Evolutionary conservation across 1,284 basidiomycete species (phyloP), one percentile per base, ranked within the genome.

Genomic region (Sporisorium exsertum): DNA sequence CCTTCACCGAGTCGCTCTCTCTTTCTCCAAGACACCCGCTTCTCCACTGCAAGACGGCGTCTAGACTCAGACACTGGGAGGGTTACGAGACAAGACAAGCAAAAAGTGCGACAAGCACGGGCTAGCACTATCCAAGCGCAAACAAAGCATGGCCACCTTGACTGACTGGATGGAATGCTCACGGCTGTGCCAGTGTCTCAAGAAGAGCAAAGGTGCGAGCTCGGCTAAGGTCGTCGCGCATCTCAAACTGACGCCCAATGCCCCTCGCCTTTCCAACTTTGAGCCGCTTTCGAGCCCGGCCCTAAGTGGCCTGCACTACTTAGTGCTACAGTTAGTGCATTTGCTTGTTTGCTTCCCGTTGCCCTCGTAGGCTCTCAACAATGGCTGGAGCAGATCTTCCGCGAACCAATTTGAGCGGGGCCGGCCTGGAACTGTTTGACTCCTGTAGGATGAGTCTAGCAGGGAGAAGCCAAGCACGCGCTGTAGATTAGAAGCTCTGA

Each of bases 181-280:
- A n/a, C n/a, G n/a, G n/a, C n/a, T n/a, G n/a, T n/a, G n/a, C n/a
- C n/a, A n/a, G n/a, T n/a, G 29, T 50, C 27, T 50, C 27, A 2
- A 12, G 9, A 2, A 29, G 0, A 51, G 26, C 22, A 27, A 27
- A 27, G 46, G 16, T 29, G 27, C 16, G 15, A n/a, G 45, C 64
- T 67, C 64, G 64, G 58, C 54, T 67, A 61, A 40, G 22, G 18
- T 18, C 5, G 22, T 42, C 35, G 40, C 54, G 58, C 58, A 67
- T 61, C 29, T 5, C 58, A 67, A 67, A 67, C 64, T 61, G 54
- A 68, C 55, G 65, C 59, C 65, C 53, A 62, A 55, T 42, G 45
- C 58, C 35, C 58, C 53, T 68, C 54, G 54, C 42, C 43, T 33
- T 32, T 32, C 42, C 22, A 26, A 53, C 15, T 35, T 35, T 24